Evolutionary conservation across 2,329 filamentous ascomycete genomes (phyloP).

Genomic region (Purpureocillium takamizusanense): DNA sequence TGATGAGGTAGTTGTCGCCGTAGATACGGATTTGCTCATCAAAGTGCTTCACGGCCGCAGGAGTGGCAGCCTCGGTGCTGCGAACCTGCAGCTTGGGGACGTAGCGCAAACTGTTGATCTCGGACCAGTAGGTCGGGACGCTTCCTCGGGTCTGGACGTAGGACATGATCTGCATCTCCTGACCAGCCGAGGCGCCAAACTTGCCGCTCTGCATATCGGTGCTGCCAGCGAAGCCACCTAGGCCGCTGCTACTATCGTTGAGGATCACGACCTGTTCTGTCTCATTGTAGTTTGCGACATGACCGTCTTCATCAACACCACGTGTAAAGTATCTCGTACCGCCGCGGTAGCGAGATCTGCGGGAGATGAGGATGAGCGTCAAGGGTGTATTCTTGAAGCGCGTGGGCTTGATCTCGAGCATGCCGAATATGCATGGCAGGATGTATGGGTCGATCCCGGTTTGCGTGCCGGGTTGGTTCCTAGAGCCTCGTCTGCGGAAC

Average conservation of each 20-base stretch:
- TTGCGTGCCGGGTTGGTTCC: slow-evolving; percentile 61
- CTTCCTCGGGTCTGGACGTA: slow-evolving; percentile 96
- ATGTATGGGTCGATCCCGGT: slow-evolving; percentile 82
- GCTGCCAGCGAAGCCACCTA: slow-evolving; percentile 74
- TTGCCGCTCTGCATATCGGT: slow-evolving; percentile 68
- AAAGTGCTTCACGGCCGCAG: slow-evolving; percentile 80
- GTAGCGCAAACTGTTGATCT: slow-evolving; percentile 89
- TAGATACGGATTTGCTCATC: slow-evolving; percentile 88
- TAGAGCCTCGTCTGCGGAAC: slow-evolving; percentile 58
- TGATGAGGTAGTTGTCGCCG: slow-evolving; percentile 94
- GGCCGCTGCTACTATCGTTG: slow-evolving; percentile 67
- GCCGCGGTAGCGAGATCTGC: slow-evolving; percentile 77
- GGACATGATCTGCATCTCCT: slow-evolving; percentile 81
- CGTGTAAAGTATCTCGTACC: slow-evolving; percentile 94
- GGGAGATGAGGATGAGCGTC: slow-evolving; percentile 79
- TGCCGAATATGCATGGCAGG: slow-evolving; percentile 90
- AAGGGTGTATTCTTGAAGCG: slow-evolving; percentile 76
- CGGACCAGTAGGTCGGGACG: slow-evolving; percentile 92
- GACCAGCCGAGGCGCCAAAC: slow-evolving; percentile 45
- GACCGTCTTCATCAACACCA: slow-evolving; percentile 83
- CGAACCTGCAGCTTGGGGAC: slow-evolving; percentile 84
- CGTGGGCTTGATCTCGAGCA: slow-evolving; percentile 84
- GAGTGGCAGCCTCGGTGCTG: slow-evolving; percentile 68
- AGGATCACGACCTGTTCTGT: slow-evolving; percentile 88
- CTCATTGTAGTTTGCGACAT: slow-evolving; percentile 99